Percentiles rank a stretch among this genome's conserved stretches.
Conservation (phyloP, 108 stramenopile genomes). For the Skeletonema tropicum region DNA sequence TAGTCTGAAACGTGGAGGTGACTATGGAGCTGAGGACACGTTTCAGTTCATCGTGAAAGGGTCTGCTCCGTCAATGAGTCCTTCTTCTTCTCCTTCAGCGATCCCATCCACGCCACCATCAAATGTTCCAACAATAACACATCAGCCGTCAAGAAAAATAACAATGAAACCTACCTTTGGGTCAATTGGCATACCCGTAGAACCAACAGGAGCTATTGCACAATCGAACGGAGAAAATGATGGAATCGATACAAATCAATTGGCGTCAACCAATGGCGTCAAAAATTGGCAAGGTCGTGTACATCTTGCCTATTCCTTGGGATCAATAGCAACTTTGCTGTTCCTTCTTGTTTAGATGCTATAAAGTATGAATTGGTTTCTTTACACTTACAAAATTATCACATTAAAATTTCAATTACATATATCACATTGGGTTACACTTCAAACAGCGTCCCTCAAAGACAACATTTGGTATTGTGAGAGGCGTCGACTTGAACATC, state of each 20-base stretch:
- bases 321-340: neutral
- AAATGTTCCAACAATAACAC: neutral
- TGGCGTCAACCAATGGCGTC: neutral
- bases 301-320: neutral
- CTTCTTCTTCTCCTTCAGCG: neutral
- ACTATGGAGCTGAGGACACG: slow-evolving; percentile 10
- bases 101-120: neutral
- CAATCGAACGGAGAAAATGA: neutral
- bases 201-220: neutral
- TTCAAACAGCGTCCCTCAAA: slow-evolving; percentile 36
- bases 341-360: neutral
- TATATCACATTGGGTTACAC: slow-evolving; percentile 43
- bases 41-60: slow-evolving; percentile 15
- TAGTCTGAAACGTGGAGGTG: slow-evolving; percentile 12
- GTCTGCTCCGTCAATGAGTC: neutral
- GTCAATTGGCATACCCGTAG: neutral
- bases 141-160: neutral
- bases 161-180: neutral
- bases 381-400: neutral
- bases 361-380: neutral
- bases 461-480: slow-evolving; percentile 30
- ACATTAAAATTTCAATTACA: no score
- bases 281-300: neutral
- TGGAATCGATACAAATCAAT: neutral
- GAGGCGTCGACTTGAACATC: slow-evolving; percentile 35